A percentile compares a stretch with the other conserved stretches of the same genome.
These are phyloP conservation scores for Aspergillus alliaceus DNA, from an alignment of 2,329 filamentous ascomycete genomes.

Conservation along the genomic window DNA sequence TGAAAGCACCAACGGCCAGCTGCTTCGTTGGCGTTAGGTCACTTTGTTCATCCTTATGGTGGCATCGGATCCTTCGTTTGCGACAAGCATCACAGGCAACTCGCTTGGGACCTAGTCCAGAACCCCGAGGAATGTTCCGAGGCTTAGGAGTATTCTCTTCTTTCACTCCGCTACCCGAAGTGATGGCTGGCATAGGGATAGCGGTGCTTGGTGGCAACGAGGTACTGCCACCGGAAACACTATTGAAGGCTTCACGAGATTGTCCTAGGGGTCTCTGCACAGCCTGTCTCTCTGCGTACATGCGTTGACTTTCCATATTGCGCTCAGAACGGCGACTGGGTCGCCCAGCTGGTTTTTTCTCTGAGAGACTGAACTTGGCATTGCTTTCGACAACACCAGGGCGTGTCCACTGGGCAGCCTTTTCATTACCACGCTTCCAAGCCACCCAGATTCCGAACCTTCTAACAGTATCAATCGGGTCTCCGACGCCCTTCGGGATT, in stretches of 20 bases:
- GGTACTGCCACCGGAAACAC: slow-evolving; percentile 13
- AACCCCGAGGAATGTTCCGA: slow-evolving; percentile 54
- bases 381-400: slow-evolving; percentile 56
- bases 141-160: slow-evolving; percentile 32
- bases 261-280: slow-evolving; percentile 37
- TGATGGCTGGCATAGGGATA: slow-evolving; percentile 21
- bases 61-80: slow-evolving; percentile 62
- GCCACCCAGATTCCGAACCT: slow-evolving; percentile 65
- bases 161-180: slow-evolving; percentile 22
- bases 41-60: slow-evolving; percentile 58
- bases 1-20: slow-evolving; percentile 31
- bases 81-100: slow-evolving; percentile 64
- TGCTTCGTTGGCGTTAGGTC: slow-evolving; percentile 29
- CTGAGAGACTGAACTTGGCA: slow-evolving; percentile 46
- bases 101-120: slow-evolving; percentile 59
- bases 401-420: slow-evolving; percentile 62
- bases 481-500: slow-evolving; percentile 62
- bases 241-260: slow-evolving; percentile 15
- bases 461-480: slow-evolving; percentile 60
- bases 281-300: slow-evolving; percentile 40
- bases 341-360: slow-evolving; percentile 57
- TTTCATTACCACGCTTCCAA: slow-evolving; percentile 67
- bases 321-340: slow-evolving; percentile 58
- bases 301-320: slow-evolving; percentile 46
- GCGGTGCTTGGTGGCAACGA: slow-evolving; percentile 26